Evolutionary conservation across 495 filamentous ascomycete species (phyloP), one percentile per base, ranked within the genome.

Genomic region (Neurospora terricola): DNA sequence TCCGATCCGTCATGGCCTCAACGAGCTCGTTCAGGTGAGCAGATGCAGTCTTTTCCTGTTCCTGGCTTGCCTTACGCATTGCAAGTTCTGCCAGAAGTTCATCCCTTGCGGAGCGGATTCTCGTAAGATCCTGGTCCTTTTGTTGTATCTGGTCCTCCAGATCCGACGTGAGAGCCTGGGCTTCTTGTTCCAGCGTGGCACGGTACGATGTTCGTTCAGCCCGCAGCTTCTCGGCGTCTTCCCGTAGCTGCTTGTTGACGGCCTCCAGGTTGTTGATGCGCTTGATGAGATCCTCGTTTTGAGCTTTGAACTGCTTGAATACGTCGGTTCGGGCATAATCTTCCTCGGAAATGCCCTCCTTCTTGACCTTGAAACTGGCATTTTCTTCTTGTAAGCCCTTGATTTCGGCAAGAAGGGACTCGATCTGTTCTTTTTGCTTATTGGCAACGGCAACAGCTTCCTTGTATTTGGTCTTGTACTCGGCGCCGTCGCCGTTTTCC

Each of bases 201-300:
- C 92, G 92, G 80, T 92, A 97, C 43, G 90, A 86, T 16, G 93
- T 94, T 45, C 96, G 83, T 81, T 98, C 96, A 2, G 92, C 89
- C 72, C 94, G 92, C 70, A 92, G 83, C 77, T 92, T 96, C 79
- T 94, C 90, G 1, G 92, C 91, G 75, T 96, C 93, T 79, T 97
- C 92, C 12, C 91, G 90, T 37, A 98, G 84, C 75, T 94, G 90
- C 66, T 91, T 90, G 78, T 97, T 97, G 18, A 90, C 91, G 14
- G 94, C 94, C 81, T 98, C 94, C 78, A 98, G 82, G 77, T 97
- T 88, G 79, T 98, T 98, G 79, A 97, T 89, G 10, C 94, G 90
- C 77, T 92, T 93, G 71, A 97, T 92, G 21, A 96, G 89, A 79
- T 98, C 96, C 73, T 98, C 94, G 76, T 97, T 91, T 76, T 97